Percentiles rank a stretch among this genome's conserved stretches.
Evolutionary conservation across 208 protist species (phyloP).

Genomic region (Trypanosoma conorhini): DNA sequence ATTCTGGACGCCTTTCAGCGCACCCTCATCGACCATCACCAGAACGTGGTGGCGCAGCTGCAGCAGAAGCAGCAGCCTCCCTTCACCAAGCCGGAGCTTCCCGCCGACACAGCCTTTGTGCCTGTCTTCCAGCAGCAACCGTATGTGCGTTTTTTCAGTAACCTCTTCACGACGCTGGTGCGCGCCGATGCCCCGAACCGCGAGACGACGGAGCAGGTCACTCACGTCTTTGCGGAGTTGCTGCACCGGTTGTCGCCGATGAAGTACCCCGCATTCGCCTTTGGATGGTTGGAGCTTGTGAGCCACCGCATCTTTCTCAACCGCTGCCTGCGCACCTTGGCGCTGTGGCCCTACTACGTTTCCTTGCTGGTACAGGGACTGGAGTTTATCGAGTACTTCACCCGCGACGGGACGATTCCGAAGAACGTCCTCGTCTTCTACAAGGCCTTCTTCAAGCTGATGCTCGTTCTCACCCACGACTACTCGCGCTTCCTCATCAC

Average conservation of each 20-base stretch:
- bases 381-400: constrained; percentile 78
- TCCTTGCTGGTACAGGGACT: constrained; percentile 73
- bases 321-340: constrained; percentile 86
- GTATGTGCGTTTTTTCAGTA: constrained; percentile 96
- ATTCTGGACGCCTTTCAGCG: constrained; percentile 73
- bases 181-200: constrained; percentile 51
- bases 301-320: constrained; percentile 97
- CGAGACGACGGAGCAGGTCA: constrained; percentile 63
- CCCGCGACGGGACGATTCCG: constrained; percentile 56
- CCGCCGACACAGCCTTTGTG: constrained; percentile 57
- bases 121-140: constrained; percentile 97
- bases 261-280: constrained; percentile 96
- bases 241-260: constrained; percentile 91
- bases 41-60: constrained; percentile 42
- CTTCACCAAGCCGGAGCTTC: constrained; percentile 30
- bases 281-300: constrained; percentile 99
- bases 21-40: constrained; percentile 79
- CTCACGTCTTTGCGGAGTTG: constrained; percentile 86
- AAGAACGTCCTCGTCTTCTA: constrained; percentile 83
- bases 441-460: constrained; percentile 91
- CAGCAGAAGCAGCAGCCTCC: constrained; percentile 26
- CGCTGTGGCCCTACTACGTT: constrained; percentile 60
- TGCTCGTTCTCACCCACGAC: constrained; percentile 99
- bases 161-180: constrained; percentile 89
- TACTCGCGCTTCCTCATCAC: constrained; percentile 99